Percentiles rank a stretch among this genome's conserved stretches.
phyloP scores from a whole-genome alignment of 129 eudicot species.

The Helichrysum umbraculigerum region DNA sequence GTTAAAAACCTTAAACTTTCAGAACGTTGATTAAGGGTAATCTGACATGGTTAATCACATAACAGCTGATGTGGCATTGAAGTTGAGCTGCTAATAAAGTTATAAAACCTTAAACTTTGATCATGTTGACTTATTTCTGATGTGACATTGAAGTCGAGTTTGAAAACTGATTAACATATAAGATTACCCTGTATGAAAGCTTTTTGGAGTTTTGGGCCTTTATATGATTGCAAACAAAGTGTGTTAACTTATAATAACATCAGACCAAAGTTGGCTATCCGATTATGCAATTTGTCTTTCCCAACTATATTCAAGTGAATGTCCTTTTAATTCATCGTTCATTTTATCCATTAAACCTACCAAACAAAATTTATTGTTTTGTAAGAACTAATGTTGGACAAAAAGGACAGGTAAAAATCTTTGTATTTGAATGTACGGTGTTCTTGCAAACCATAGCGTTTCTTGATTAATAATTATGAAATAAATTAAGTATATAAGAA shows the following conservation, averaged over 20 bases:
- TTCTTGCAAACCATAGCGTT: not conserved
- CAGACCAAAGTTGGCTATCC: not conserved
- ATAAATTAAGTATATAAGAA: not conserved
- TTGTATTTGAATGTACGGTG: not conserved
- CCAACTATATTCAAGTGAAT: not conserved
- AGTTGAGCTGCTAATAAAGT: too few relatives aligned
- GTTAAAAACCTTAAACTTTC: not conserved
- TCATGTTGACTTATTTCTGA: too few relatives aligned
- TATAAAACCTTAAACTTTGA: too few relatives aligned
- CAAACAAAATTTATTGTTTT: not conserved
- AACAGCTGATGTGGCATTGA: not conserved
- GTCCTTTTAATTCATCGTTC: not conserved
- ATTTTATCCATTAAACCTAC: not conserved
- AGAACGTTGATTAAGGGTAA: not conserved
- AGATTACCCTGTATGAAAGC: not conserved
- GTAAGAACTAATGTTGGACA: not conserved
- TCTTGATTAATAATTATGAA: not conserved
- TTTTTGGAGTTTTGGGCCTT: not conserved
- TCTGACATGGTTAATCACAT: not conserved
- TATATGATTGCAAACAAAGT: not conserved
- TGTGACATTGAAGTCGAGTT: too few relatives aligned
- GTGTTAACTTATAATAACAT: not conserved
- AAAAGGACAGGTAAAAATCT: not conserved
- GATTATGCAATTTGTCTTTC: not conserved
- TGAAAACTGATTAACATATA: not conserved